Percentiles rank a stretch among this genome's conserved stretches.
phyloP scores from a whole-genome alignment of 306 rosid genomes.

The Sicyos baderoa region DNA sequence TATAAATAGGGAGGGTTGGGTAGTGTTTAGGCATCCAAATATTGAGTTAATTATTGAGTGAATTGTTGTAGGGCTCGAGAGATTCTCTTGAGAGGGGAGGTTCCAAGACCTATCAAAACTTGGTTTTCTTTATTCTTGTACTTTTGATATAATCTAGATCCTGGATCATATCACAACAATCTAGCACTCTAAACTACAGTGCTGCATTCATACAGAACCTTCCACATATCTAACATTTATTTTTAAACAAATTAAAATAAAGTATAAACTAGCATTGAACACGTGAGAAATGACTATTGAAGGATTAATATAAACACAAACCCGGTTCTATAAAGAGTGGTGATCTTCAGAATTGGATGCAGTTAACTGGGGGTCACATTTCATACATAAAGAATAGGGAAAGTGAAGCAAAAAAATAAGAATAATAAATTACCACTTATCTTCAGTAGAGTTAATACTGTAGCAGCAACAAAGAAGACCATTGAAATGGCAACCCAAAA shows the following conservation, averaged over 20 bases:
- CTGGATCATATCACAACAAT: too few species aligned
- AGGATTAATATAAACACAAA: not conserved
- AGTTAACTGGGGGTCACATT: constrained; percentile 11
- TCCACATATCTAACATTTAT: not conserved
- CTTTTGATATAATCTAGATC: too few species aligned
- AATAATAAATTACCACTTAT: constrained; percentile 49
- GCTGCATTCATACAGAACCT: not conserved
- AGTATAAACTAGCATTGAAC: not conserved
- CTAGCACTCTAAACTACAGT: not conserved
- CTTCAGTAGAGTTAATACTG: constrained; percentile 82
- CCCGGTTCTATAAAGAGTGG: not conserved
- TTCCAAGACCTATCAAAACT: too few species aligned
- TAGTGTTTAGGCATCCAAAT: too few species aligned
- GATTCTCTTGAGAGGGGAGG: too few species aligned
- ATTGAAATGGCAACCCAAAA: constrained; percentile 98
- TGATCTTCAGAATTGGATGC: not conserved
- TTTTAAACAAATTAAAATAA: not conserved
- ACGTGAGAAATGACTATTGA: not conserved
- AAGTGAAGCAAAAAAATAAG: not conserved
- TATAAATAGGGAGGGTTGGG: too few species aligned
- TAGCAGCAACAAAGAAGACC: constrained; percentile 94
- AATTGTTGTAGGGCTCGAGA: too few species aligned
- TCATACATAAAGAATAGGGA: constrained; percentile 6
- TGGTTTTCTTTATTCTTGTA: too few species aligned
- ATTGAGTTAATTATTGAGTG: too few species aligned